These are phyloP conservation scores for Didymella pomorum DNA, from an alignment of 2,329 filamentous ascomycete genomes.

Conservation along the genomic window DNA sequence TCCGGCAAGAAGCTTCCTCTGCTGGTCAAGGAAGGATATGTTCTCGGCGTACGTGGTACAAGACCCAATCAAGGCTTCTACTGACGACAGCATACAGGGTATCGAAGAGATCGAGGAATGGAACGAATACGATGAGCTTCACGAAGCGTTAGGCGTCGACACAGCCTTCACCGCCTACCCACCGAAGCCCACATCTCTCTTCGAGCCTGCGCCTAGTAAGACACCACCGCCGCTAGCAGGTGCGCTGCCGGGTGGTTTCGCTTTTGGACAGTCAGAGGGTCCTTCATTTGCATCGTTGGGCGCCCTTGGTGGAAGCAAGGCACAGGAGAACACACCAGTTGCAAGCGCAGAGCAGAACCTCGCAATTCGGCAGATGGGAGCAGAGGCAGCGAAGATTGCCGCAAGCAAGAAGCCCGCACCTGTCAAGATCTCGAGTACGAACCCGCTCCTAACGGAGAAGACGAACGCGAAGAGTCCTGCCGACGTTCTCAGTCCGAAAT, in stretches of 20 bases:
- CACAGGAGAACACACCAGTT: slow-evolving; percentile 40
- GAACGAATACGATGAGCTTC: slow-evolving; percentile 98
- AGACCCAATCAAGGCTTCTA: background rate
- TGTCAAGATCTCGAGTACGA: slow-evolving; percentile 46
- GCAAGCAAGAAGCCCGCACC: slow-evolving; percentile 47
- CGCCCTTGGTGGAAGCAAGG: slow-evolving; percentile 4
- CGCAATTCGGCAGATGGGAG: slow-evolving; percentile 48
- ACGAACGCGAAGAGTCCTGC: slow-evolving; percentile 42
- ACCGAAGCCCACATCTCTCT: slow-evolving; percentile 36
- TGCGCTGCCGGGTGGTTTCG: slow-evolving; percentile 21
- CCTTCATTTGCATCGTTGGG: slow-evolving; percentile 6
- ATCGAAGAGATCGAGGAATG: slow-evolving; percentile 95
- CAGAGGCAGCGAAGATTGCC: slow-evolving; percentile 48
- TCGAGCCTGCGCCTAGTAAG: slow-evolving; percentile 20
- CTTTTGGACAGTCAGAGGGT: slow-evolving; percentile 17
- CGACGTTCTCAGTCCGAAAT: slow-evolving; percentile 21
- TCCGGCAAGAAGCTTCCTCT: slow-evolving; percentile 89
- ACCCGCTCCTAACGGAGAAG: slow-evolving; percentile 47
- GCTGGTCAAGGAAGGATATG: slow-evolving; percentile 83
- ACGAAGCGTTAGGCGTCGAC: slow-evolving; percentile 74
- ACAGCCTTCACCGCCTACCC: slow-evolving; percentile 43
- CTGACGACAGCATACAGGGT: slow-evolving; percentile 65
- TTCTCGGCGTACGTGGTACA: slow-evolving; percentile 76
- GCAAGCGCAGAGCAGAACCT: slow-evolving; percentile 44
- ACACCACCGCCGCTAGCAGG: slow-evolving; percentile 20